phyloP scores from a whole-genome alignment of 352 stramenopile species.

The Pythium plurisporium region DNA sequence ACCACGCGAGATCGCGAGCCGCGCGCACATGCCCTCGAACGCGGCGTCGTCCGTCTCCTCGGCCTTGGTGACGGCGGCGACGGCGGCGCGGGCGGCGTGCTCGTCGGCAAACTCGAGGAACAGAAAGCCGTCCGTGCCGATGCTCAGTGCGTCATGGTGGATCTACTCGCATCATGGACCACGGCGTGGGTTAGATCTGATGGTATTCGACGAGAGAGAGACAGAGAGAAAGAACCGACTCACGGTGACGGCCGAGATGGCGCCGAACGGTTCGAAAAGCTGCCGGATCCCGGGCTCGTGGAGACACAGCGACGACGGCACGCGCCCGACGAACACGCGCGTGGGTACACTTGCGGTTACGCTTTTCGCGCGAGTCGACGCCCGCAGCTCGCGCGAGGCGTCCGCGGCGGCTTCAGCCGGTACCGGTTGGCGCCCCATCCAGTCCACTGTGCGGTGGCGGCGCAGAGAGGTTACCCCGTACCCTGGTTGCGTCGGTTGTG shows the following conservation, averaged over 20 bases:
- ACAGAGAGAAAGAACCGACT: neutral
- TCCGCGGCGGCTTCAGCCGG: too few species aligned
- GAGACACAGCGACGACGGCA: constrained; percentile 55
- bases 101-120: constrained; percentile 50
- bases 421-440: too few species aligned
- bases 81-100: constrained; percentile 29
- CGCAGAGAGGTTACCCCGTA: too few species aligned
- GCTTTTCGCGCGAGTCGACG: too few species aligned
- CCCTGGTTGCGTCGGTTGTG: too few species aligned
- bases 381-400: too few species aligned
- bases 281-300: constrained; percentile 41
- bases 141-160: constrained; percentile 64
- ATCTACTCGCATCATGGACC: constrained; percentile 27
- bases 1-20: constrained; percentile 38
- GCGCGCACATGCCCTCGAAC: constrained; percentile 38
- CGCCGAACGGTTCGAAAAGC: constrained; percentile 45
- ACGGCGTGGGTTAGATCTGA: neutral
- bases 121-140: constrained; percentile 56
- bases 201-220: neutral
- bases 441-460: too few species aligned
- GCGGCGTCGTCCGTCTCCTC: constrained; percentile 24
- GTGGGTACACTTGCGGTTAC: too few species aligned
- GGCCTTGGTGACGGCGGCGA: constrained; percentile 27
- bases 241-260: constrained; percentile 36
- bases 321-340: constrained; percentile 49